Evolutionary conservation across 2,329 filamentous ascomycete species (phyloP), one percentile per base, ranked within the genome.

Genomic region (Colletotrichum cereale): DNA sequence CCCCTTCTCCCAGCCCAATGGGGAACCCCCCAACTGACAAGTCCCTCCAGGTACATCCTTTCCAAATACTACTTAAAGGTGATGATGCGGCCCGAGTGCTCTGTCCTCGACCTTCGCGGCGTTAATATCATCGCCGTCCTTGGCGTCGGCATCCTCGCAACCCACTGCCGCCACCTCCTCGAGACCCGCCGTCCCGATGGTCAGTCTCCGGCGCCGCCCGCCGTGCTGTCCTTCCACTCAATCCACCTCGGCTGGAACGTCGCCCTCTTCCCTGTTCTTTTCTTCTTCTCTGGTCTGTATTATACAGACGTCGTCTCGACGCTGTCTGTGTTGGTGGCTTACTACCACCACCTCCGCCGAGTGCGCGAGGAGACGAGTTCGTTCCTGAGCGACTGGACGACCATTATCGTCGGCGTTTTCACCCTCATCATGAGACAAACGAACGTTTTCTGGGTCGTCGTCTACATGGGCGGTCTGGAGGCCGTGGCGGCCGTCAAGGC

Each of bases 201-300:
- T 42, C 40, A 18, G 31, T 55, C 60, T 64, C 40, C 71, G 24
- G 24, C 70, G 18, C 34, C 74, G 21, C 64, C 75, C 24, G 72
- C 62, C 10, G 31, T 73, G 5, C 77, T 81, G 29, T 86, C 85
- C 0, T 67, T 80, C 40, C 84, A 85, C 76, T 78, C 84, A 5
- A 78, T 87, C 34, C 89, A 94, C 75, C 90, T 89, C 0, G 92
- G 92, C 3, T 78, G 96, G 75, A 97, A 98, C 75, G 89, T 97
- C 50, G 90, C 90, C 24, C 84, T 97, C 0, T 98, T 98, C 73
- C 96, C 96, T 0, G 89, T 95, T 0, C 80, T 99, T 0, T 98
- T 97, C 86, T 99, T 99, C 86, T 99, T 99, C 81, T 96, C 94
- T 0, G 95, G 90, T 0, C 85, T 99, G 10, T 99, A 97, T 81